Base-by-base conservation (phyloP, 495 filamentous ascomycete genomes). In the Penicillium soppii region DNA sequence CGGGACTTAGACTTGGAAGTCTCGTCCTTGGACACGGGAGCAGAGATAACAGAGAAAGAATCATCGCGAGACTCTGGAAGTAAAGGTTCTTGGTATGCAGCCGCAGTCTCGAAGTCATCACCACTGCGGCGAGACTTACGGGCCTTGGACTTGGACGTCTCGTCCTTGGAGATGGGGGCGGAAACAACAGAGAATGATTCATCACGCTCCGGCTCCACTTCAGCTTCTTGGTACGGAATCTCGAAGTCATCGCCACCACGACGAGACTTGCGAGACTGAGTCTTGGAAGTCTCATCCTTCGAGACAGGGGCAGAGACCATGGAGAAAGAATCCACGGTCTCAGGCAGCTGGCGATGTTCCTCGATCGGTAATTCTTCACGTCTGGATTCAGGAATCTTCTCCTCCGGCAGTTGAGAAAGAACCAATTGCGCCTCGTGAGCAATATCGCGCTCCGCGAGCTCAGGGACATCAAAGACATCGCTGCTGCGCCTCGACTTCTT, bases 11-110 rank as follows among this genome's bases (percentile, higher is more conserved):
- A 41, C 20, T 40, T 39, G 19, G 47, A 40, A 12, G 47, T 40
- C 20, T 41, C 37, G 1, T 41, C 47, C 36, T 49, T 49, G 0
- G 47, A 32, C 1, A 29, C 25, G 10, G 47, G 47, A 17, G 47
- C 65, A 33, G 70, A 65, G 27, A 68, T 47, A 3, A 62, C 59
- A 17, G 67, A 65, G 33, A 44, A 47, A 47, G 57, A 29, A 42
- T 58, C 59, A 15, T 35, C 32, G 13, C 32, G 32, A n/a, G n/a
- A n/a, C n/a, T n/a, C n/a, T n/a, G n/a, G n/a, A 1, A n/a, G 19
- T 19, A 12, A 41, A 5, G 23, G n/a, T n/a, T n/a, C n/a, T n/a
- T n/a, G n/a, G n/a, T n/a, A n/a, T n/a, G n/a, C 16, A 32, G 27
- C 19, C 5, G 12, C 44, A 7, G 38, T 48, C 10, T 48, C 46